phyloP scores from a whole-genome alignment of 1,284 basidiomycete species.

The Cryptococcus amylolentus region DNA sequence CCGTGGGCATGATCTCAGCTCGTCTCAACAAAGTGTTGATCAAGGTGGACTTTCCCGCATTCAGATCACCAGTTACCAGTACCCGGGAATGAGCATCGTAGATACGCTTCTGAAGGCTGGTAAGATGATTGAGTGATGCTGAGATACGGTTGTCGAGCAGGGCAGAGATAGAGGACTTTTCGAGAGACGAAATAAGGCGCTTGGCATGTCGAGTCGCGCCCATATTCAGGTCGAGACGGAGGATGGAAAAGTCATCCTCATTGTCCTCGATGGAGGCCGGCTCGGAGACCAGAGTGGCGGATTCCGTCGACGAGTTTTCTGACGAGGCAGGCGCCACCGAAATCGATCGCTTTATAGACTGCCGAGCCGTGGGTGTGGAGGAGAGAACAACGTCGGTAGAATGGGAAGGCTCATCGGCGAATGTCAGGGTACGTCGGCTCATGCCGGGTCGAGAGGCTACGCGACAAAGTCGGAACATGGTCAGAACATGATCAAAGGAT shows the following conservation, averaged over 20 bases:
- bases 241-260: constrained; percentile 68
- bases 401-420: constrained; percentile 70
- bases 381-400: constrained; percentile 64
- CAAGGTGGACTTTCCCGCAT: constrained; percentile 97
- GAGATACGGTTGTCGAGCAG: constrained; percentile 82
- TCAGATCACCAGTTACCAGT: constrained; percentile 97
- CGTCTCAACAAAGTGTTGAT: constrained; percentile 89
- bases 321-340: constrained; percentile 23
- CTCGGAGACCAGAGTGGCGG: constrained; percentile 5
- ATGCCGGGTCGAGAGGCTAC: constrained; percentile 34
- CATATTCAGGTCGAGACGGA: constrained; percentile 88
- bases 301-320: not conserved
- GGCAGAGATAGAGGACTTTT: constrained; percentile 87
- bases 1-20: constrained; percentile 84
- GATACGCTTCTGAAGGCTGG: constrained; percentile 79
- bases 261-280: constrained; percentile 38
- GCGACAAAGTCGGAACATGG: constrained; percentile 15
- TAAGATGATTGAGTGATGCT: constrained; percentile 74
- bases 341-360: constrained; percentile 51
- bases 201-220: constrained; percentile 71
- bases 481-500: not conserved
- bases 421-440: constrained; percentile 67
- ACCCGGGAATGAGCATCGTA: constrained; percentile 93
- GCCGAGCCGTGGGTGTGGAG: constrained; percentile 50
- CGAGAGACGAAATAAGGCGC: constrained; percentile 82